Conservation (phyloP, 106 monocot genomes). For the Dendrobium officinale region DNA sequence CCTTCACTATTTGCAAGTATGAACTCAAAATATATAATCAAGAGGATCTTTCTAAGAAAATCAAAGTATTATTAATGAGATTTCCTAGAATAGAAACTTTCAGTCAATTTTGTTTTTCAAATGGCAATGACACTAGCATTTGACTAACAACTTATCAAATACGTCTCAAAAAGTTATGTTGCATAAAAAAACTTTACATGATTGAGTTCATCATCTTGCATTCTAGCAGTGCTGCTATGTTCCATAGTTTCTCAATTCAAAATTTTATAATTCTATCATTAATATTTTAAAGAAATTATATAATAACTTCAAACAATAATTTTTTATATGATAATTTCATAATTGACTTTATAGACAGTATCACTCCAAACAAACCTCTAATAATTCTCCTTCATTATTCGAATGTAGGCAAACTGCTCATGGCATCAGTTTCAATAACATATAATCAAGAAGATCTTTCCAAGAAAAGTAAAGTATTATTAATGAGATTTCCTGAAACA, state of each 20-base stretch:
- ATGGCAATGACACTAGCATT: too few relatives aligned
- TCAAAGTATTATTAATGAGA: neutral
- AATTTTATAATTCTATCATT: too few relatives aligned
- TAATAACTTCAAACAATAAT: too few relatives aligned
- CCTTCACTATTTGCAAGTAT: neutral
- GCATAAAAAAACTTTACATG: too few relatives aligned
- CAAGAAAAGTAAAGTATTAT: neutral
- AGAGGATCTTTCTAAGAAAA: neutral
- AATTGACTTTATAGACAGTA: too few relatives aligned
- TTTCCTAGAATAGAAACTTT: neutral
- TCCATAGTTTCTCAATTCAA: too few relatives aligned
- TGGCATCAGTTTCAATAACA: neutral
- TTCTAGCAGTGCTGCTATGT: too few relatives aligned
- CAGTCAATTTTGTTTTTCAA: neutral
- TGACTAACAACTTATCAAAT: too few relatives aligned
- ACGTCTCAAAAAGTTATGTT: too few relatives aligned
- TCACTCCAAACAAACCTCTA: neutral
- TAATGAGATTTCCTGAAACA: neutral
- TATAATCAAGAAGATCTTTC: neutral
- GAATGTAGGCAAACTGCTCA: neutral
- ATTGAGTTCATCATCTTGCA: too few relatives aligned
- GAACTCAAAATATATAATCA: neutral
- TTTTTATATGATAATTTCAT: too few relatives aligned
- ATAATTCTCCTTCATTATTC: neutral
- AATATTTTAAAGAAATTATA: too few relatives aligned